These are phyloP conservation scores for Epicoccum sorghinum DNA, from an alignment of 2,329 filamentous ascomycete genomes.

Conservation along the genomic window DNA sequence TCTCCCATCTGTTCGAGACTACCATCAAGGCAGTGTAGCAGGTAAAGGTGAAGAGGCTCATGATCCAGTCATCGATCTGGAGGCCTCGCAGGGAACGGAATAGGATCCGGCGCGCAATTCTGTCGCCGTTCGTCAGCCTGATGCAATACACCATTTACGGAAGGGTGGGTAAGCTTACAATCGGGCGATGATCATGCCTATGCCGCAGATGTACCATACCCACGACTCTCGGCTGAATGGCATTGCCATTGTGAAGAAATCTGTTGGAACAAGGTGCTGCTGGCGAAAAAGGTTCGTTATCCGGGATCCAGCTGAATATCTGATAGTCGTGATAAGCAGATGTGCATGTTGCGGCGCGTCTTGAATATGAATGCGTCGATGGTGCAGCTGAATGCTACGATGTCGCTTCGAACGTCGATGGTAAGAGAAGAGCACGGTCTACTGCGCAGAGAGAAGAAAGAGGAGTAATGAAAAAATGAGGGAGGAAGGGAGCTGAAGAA, in stretches of 20 bases:
- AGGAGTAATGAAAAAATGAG: background rate
- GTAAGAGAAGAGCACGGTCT: background rate
- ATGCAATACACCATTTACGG: slow-evolving; percentile 1
- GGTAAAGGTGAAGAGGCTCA: slow-evolving; percentile 56
- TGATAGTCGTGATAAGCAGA: background rate
- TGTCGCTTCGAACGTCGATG: background rate
- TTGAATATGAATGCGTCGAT: background rate
- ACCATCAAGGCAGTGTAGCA: slow-evolving; percentile 59
- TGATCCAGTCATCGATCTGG: slow-evolving; percentile 64
- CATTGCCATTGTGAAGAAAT: slow-evolving; percentile 18
- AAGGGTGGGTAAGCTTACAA: slow-evolving; percentile 38
- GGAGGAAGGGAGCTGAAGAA: slow-evolving; percentile 3
- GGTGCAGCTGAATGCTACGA: background rate
- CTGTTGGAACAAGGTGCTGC: background rate
- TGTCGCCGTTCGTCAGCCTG: slow-evolving; percentile 25
- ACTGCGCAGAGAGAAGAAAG: background rate
- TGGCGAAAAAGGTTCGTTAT: background rate
- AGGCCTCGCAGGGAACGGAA: slow-evolving; percentile 56
- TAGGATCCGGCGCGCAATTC: slow-evolving; percentile 52
- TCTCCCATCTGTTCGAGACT: slow-evolving; percentile 52
- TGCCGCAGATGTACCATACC: slow-evolving; percentile 54
- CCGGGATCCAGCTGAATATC: background rate
- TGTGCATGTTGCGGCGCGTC: slow-evolving; percentile 11
- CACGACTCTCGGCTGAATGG: slow-evolving; percentile 52
- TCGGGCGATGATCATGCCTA: slow-evolving; percentile 49